phyloP scores from a whole-genome alignment of 805 yeast genomes.

The Ogataea sp. region DNA sequence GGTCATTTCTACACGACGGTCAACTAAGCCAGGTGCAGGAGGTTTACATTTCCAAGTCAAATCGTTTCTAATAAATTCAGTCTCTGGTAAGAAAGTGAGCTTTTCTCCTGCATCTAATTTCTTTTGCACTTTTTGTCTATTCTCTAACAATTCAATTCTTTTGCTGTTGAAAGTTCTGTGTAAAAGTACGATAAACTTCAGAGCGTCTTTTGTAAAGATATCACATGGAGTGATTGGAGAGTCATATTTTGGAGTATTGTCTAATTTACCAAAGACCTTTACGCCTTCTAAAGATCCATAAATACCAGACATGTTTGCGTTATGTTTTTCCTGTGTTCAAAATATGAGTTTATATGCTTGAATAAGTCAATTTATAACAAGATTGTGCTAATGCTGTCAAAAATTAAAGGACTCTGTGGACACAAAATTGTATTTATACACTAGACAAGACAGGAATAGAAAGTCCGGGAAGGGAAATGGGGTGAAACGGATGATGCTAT shows the following conservation, averaged over 20 bases:
- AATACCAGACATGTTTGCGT: not conserved
- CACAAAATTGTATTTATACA: too few relatives aligned
- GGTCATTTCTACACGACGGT: constrained; percentile 75
- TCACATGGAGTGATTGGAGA: constrained; percentile 40
- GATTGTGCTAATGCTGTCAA: too few relatives aligned
- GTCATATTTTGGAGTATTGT: constrained; percentile 19
- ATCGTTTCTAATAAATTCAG: constrained; percentile 61
- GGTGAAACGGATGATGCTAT: too few relatives aligned
- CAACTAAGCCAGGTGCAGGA: constrained; percentile 63
- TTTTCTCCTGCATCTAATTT: constrained; percentile 53
- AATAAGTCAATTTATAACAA: too few relatives aligned
- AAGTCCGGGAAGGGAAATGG: too few relatives aligned
- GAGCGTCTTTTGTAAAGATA: constrained; percentile 48
- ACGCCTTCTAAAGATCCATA: constrained; percentile 36
- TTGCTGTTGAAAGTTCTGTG: constrained; percentile 65
- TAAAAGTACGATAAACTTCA: constrained; percentile 61
- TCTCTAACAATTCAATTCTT: constrained; percentile 50
- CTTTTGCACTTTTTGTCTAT: constrained; percentile 54
- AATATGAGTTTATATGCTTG: not conserved
- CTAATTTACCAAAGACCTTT: constrained; percentile 42
- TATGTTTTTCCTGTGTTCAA: too few relatives aligned
- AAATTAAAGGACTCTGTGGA: too few relatives aligned
- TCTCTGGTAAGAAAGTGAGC: constrained; percentile 61
- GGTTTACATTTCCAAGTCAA: constrained; percentile 71
- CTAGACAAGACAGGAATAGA: too few relatives aligned